Percentiles rank a stretch among this genome's conserved stretches.
These are phyloP conservation scores for Blastobotrys chiropterorum DNA, from an alignment of 805 yeast genomes.

Conservation along the genomic window DNA sequence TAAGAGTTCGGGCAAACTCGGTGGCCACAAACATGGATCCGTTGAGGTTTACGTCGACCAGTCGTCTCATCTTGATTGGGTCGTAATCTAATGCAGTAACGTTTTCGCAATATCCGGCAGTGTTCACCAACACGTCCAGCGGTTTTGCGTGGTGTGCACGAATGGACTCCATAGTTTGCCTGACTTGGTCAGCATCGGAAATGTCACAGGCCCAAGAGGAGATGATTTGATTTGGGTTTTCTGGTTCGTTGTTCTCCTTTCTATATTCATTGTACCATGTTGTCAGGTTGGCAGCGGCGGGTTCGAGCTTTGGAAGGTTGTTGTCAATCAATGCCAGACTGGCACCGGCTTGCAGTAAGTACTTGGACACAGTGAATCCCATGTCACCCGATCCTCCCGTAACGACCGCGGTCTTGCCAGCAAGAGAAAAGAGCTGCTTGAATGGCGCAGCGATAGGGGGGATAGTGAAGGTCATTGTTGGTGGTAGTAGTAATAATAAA, in stretches of 20 bases:
- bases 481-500: not conserved
- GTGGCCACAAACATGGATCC: slow-evolving; percentile 74
- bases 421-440: slow-evolving; percentile 20
- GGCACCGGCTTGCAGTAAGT: slow-evolving; percentile 70
- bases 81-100: slow-evolving; percentile 74
- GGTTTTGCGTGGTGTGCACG: slow-evolving; percentile 53
- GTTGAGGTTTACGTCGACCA: slow-evolving; percentile 64
- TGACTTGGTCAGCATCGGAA: slow-evolving; percentile 56
- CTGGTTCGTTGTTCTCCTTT: slow-evolving; percentile 2
- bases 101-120: slow-evolving; percentile 85
- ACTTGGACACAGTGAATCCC: slow-evolving; percentile 57
- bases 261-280: slow-evolving; percentile 39
- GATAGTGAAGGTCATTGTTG: not conserved
- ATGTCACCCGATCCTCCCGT: slow-evolving; percentile 84
- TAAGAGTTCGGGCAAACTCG: slow-evolving; percentile 62
- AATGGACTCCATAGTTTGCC: slow-evolving; percentile 45
- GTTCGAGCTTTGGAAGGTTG: slow-evolving; percentile 52
- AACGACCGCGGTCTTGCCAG: slow-evolving; percentile 59
- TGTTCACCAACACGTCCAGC: slow-evolving; percentile 61
- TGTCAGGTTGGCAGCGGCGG: slow-evolving; percentile 44
- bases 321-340: slow-evolving; percentile 67
- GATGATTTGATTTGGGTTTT: slow-evolving; percentile 25
- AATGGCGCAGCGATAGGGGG: slow-evolving; percentile 4
- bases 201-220: slow-evolving; percentile 68
- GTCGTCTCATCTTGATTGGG: slow-evolving; percentile 57